Evolutionary conservation across 202 grass and related monocot species (phyloP).

Genomic region (Schoenoplectus triqueter): DNA sequence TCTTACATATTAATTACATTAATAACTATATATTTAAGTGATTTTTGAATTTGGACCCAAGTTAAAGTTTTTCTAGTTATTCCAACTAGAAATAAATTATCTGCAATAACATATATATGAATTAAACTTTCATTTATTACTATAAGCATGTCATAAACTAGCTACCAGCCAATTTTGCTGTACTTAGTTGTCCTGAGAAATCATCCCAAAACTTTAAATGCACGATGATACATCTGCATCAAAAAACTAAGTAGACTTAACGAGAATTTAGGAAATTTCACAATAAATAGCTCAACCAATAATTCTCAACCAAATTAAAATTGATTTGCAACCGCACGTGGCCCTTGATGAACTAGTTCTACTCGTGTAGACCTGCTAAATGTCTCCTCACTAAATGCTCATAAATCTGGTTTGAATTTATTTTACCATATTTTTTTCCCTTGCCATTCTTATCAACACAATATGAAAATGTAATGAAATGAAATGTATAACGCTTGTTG

Average conservation of each 20-base stretch:
- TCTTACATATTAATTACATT: too few relatives aligned
- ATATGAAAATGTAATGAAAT: not conserved
- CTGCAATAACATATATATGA: too few relatives aligned
- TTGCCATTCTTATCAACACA: not conserved
- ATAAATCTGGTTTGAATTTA: conserved; percentile 15
- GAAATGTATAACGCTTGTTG: not conserved
- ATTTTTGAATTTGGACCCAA: too few relatives aligned
- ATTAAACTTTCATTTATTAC: not conserved
- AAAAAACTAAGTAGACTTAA: not conserved
- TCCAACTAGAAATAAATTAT: too few relatives aligned
- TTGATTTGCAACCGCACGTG: conserved; percentile 35
- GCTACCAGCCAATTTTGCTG: too few relatives aligned
- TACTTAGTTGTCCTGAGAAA: not conserved
- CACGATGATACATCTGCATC: not conserved
- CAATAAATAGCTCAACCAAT: not conserved
- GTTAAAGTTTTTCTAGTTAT: too few relatives aligned
- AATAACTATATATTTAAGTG: too few relatives aligned
- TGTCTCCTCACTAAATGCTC: conserved; percentile 27
- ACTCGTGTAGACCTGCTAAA: conserved; percentile 22
- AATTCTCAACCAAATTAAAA: conserved; percentile 11
- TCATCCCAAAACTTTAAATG: conserved; percentile 4
- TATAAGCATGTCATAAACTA: not conserved
- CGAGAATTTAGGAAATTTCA: not conserved
- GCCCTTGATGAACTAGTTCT: conserved; percentile 5
- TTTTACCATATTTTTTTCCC: not conserved